Evolutionary conservation across 225 moss, liverwort and hornwort species (phyloP), one percentile per base, ranked within the genome.

Genomic region (Bryoerythrophyllum caledonicum): DNA sequence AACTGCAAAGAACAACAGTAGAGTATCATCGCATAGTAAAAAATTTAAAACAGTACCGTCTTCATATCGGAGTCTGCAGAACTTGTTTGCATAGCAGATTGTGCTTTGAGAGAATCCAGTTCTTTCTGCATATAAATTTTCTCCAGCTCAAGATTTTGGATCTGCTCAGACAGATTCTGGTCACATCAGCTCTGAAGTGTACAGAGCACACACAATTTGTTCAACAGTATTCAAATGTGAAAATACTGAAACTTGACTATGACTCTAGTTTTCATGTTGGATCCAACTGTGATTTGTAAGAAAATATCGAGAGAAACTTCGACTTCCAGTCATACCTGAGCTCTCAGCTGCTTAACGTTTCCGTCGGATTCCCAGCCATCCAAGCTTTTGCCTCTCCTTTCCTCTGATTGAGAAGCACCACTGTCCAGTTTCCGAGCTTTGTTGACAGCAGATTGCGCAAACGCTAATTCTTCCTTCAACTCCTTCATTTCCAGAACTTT

Each of bases 71-170:
- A 44, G 40, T 60, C 61, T 57, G 89, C 70, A 57, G 78, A 74
- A 49, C 65, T 79, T 76, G 77, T 73, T 75, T 84, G 92, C 4
- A 41, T 65, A 54, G 81, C 43, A 21, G 83, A 77, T 78, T 91
- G 90, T 63, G 81, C 67, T 68, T 80, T 83, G 48, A 90, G 68
- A 59, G 82, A 86, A 71, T 90, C 85, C 78, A 94, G 64, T 83
- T 94, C 96, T 54, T 88, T 86, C 59, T 91, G 92, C 90, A 96
- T 90, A 82, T 87, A 84, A 41, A 84, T 67, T 79, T 92, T 96
- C 72, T 96, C 92, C 62, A 83, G 54, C 59, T 96, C 90, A 52
- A 92, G 65, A 56, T 77, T 85, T 70, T 86, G 82, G 52, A 94
- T 80, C 94, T 96, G 86, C 59, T 65, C 0, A 72, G 25, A 65